phyloP scores from a whole-genome alignment of 495 filamentous ascomycete genomes.

The Cercophora sp. region DNA sequence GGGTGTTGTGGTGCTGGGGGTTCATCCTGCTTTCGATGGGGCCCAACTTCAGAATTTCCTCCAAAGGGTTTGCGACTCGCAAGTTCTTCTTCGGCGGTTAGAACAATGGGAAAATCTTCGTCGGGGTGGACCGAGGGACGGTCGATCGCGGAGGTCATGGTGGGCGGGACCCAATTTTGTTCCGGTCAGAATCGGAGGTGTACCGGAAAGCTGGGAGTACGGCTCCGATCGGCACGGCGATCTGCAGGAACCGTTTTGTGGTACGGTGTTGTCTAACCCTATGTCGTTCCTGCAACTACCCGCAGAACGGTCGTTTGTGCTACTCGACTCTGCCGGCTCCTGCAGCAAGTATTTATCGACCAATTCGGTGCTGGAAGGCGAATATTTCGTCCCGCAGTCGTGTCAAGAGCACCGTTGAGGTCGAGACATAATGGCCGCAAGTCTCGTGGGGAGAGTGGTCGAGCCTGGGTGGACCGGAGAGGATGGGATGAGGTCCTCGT shows the following conservation, averaged over 20 bases:
- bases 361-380: too few species aligned
- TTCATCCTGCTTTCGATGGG: slow-evolving; percentile 9
- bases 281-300: slow-evolving; percentile 11
- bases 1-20: slow-evolving; percentile 47
- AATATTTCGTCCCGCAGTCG: too few species aligned
- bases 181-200: too few species aligned
- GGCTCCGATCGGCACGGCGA: slow-evolving; percentile 23
- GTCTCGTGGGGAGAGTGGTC: neutral
- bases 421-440: neutral
- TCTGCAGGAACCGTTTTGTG: slow-evolving; percentile 28
- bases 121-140: slow-evolving; percentile 16
- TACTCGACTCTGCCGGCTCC: neutral
- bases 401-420: neutral
- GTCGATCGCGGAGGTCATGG: slow-evolving; percentile 20
- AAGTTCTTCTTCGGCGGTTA: slow-evolving; percentile 17
- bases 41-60: slow-evolving; percentile 13
- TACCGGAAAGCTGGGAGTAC: too few species aligned
- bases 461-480: slow-evolving; percentile 1
- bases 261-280: slow-evolving; percentile 10
- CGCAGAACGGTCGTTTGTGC: slow-evolving; percentile 13
- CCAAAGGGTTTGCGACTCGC: neutral
- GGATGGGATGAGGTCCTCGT: too few species aligned
- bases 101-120: slow-evolving; percentile 22
- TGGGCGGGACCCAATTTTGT: too few species aligned
- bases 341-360: slow-evolving; percentile 6